phyloP scores from a whole-genome alignment of 2,329 filamentous ascomycete genomes.

The Trichoderma brevicompactum region DNA sequence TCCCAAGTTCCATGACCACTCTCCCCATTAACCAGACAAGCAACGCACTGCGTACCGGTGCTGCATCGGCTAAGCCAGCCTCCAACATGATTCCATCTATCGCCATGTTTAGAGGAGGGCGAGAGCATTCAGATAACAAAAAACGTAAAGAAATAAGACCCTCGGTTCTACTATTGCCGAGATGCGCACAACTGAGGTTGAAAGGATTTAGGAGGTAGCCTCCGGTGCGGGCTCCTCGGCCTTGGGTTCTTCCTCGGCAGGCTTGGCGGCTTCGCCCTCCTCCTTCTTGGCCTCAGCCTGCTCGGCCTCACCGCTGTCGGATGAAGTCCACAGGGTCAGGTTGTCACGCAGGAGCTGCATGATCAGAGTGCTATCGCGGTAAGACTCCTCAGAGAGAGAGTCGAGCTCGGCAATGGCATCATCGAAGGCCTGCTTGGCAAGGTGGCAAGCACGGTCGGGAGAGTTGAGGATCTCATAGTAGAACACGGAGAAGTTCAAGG shows the following conservation, averaged over 20 bases:
- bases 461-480: constrained; percentile 99
- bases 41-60: constrained; percentile 43
- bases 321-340: constrained; percentile 96
- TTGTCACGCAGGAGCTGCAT: constrained; percentile 99
- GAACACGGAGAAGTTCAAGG: constrained; percentile 99
- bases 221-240: constrained; percentile 50
- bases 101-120: constrained; percentile 31
- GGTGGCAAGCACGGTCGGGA: constrained; percentile 94
- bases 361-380: constrained; percentile 98
- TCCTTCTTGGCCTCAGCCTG: constrained; percentile 62
- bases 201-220: constrained; percentile 57
- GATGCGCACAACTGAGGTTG: constrained; percentile 44
- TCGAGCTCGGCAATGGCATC: constrained; percentile 98
- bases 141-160: constrained; percentile 39
- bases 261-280: constrained; percentile 52
- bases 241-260: constrained; percentile 51
- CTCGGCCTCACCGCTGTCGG: constrained; percentile 81
- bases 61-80: constrained; percentile 43
- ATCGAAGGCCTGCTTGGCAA: constrained; percentile 98
- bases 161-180: constrained; percentile 44
- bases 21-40: constrained; percentile 43
- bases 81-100: constrained; percentile 38
- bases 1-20: constrained; percentile 45
- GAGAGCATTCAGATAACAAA: constrained; percentile 34
- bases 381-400: constrained; percentile 95